A percentile compares a stretch with the other conserved stretches of the same genome.
These are phyloP conservation scores for Cicer pinnatifidum DNA, from an alignment of 306 rosid genomes.

Conservation along the genomic window DNA sequence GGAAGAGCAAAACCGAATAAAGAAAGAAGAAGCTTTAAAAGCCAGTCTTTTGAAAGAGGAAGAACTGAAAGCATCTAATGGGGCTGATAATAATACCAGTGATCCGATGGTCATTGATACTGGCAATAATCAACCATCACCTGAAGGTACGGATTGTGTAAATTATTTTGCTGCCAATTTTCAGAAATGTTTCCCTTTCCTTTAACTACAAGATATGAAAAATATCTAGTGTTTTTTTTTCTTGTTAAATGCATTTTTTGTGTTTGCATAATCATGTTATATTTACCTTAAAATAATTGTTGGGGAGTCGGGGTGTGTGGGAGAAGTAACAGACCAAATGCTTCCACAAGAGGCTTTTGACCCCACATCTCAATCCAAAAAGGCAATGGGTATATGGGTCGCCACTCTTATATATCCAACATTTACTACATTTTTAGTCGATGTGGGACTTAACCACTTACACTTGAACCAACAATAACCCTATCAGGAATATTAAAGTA, in stretches of 20 bases:
- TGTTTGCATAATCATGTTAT: slow-evolving; percentile 20
- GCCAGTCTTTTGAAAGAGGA: slow-evolving; percentile 86
- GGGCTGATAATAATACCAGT: slow-evolving; percentile 55
- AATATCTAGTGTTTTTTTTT: slow-evolving; percentile 21
- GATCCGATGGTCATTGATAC: slow-evolving; percentile 85
- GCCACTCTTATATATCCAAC: no score
- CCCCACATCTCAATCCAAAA: no score
- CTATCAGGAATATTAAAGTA: slow-evolving; percentile 20
- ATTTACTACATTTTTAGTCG: no score
- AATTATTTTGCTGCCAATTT: slow-evolving; percentile 31
- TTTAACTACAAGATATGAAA: slow-evolving; percentile 24
- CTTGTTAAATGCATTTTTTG: slow-evolving; percentile 28
- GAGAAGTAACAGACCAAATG: no score
- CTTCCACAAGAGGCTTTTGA: no score
- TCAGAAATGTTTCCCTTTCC: slow-evolving; percentile 26
- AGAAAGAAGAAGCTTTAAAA: slow-evolving; percentile 89
- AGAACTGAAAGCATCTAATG: slow-evolving; percentile 71
- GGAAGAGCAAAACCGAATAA: slow-evolving; percentile 85
- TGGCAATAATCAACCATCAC: slow-evolving; percentile 55
- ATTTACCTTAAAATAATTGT: slow-evolving; percentile 3
- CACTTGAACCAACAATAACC: neutral
- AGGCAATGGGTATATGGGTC: no score
- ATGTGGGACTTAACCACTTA: no score
- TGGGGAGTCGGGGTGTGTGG: no score
- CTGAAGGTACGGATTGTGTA: slow-evolving; percentile 60